Evolutionary conservation across 108 stramenopile species (phyloP), one percentile per base, ranked within the genome.

Genomic region (Asterionellopsis glacialis): DNA sequence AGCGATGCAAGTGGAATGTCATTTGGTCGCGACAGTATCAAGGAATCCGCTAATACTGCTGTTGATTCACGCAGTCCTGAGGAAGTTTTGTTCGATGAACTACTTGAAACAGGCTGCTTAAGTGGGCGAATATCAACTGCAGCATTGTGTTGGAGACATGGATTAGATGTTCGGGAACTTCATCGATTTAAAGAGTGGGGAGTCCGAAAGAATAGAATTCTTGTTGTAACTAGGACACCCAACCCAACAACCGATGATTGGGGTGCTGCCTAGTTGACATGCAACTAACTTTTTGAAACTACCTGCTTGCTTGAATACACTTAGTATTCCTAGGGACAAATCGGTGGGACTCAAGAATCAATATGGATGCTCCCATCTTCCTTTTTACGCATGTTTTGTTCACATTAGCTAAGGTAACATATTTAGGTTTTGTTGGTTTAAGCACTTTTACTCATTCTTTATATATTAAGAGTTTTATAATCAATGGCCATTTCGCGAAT

Each of bases 111-210:
- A 43, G 68, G 61, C 14, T 69, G 56, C 28, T 59, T 79, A 60
- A 69, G 69, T 47, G 77, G 77, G 18, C 43, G 65, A 18, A 43
- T 70, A 16, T 73, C 77, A 9, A 67, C 69, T 33, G 55, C 60
- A 51, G 77, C 77, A 9, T 14, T 79, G 28, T 68, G 69, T 21
- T 79, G 77, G 77, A 45, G 55, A 39, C 45, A 73, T 14, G 65
- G 68, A 16, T 45, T 79, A 9, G 64, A 66, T 51, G 0, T 41
- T 13, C 42, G 54, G 40, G 59, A 63, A 12, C 24, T 63, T 14
- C 25, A 38, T 9, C 45, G 49, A 41, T 47, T 79, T 18, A 64
- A 65, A 5, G 43, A 57, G 4, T 79, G 68, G 65, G 77, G 64
- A 14, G 44, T 62, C 40, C 51, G 67, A 38, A 59, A 73, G 23